Conservation (phyloP, 164 flowering plant species). For the Brasenia schreberi region DNA sequence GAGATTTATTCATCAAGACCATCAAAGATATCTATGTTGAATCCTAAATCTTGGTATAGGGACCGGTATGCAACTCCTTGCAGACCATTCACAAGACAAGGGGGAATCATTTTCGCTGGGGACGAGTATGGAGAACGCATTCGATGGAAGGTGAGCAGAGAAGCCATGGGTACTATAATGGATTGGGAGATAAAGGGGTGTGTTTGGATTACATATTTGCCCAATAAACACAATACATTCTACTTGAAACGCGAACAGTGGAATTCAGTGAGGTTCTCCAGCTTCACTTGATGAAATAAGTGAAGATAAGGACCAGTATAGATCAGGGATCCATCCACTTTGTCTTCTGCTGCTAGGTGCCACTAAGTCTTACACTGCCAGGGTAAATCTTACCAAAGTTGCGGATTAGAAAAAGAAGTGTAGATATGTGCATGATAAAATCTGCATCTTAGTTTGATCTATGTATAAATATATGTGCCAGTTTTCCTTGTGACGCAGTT, state of each 20-base stretch:
- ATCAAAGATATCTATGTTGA: constrained; percentile 35
- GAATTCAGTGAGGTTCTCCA: constrained; percentile 53
- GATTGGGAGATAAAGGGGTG: constrained; percentile 78
- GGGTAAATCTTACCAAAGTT: no score
- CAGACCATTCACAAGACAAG: constrained; percentile 75
- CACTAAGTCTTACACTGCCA: no score
- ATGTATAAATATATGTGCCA: no score
- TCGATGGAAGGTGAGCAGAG: constrained; percentile 60
- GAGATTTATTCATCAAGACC: constrained; percentile 78
- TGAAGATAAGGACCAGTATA: not conserved
- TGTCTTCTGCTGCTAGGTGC: no score
- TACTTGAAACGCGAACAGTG: constrained; percentile 60
- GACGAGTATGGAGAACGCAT: constrained; percentile 86
- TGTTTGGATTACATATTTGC: constrained; percentile 88
- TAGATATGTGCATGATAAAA: no score
- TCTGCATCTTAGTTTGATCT: no score
- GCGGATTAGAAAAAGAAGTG: no score
- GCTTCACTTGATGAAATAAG: constrained; percentile 29
- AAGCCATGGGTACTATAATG: constrained; percentile 44
- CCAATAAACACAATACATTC: constrained; percentile 53
- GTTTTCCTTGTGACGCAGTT: no score
- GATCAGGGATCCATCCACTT: no score
- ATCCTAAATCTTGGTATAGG: constrained; percentile 75
- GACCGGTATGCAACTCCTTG: constrained; percentile 59
- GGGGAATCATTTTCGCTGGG: constrained; percentile 82